Evolutionary conservation across 2,329 filamentous ascomycete species (phyloP), one percentile per base, ranked within the genome.

Genomic region (Sclerotinia subarctica): DNA sequence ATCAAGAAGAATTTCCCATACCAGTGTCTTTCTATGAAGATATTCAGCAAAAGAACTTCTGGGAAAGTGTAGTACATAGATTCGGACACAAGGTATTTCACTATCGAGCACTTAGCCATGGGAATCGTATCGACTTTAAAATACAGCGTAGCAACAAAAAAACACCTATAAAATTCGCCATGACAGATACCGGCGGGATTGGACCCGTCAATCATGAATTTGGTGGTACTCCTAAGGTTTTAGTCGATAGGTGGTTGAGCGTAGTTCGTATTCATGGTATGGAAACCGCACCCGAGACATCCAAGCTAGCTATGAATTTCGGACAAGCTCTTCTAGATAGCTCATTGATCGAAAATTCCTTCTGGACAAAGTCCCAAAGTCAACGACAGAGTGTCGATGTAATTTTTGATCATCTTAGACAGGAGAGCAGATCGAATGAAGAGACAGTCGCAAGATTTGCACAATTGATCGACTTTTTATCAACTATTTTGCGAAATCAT

Each of bases 11-110:
- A 13, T 72, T 64, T 29, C 72, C 71, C 1, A 67, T 73, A 5
- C 69, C 70, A 7, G 60, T 69, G 7, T 66, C 69, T 2, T 71
- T 71, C 19, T 73, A 71, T 38, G 56, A 73, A 58, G 72, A 73
- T 13, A 67, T 72, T 2, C 70, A 72, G 19, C 72, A 74, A 57
- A 68, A 71, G 17, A 58, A 66, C 2, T 74, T 74, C 32, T 74
- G 72, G 72, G 52, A 58, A 13, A 38, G 67, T 3, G 59, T 38
- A 17, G 70, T 73, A 1, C 49, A 67, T 19, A 52, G 49, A 26
- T 73, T 59, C n/a, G 70, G 70, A 26, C 67, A 64, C 24, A 64
- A 60, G 2, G 1, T 70, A n/a, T 62, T 73, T 17, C 66, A 69
- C 19, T 71, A 66, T 32, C 70, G 69, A 35, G 21, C 49, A 21